Percentiles rank a stretch among this genome's conserved stretches.
phyloP scores from a whole-genome alignment of 371 early-diverging fungal species.

The Smittium mucronatum region DNA sequence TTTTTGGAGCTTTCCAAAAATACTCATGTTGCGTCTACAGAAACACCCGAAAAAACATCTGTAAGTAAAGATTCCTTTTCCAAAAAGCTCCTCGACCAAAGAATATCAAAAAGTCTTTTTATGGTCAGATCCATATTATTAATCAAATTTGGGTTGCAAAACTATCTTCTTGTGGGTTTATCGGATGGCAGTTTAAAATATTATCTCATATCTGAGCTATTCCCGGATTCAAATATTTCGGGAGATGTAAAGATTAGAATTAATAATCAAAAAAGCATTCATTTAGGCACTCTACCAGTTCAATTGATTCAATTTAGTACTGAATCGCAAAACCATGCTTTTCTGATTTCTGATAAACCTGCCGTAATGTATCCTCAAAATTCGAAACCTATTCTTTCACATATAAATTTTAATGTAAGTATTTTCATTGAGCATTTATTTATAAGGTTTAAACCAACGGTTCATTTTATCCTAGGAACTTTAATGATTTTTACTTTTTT shows the following conservation, averaged over 20 bases:
- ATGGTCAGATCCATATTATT: constrained; percentile 65
- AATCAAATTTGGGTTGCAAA: constrained; percentile 40
- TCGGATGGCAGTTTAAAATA: constrained; percentile 63
- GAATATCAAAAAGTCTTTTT: not conserved
- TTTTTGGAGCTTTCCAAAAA: too few relatives aligned
- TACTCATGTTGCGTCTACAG: not conserved
- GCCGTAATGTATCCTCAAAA: constrained; percentile 45
- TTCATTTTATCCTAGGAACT: too few relatives aligned
- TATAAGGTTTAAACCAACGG: too few relatives aligned
- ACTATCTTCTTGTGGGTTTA: constrained; percentile 57
- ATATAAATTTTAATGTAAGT: constrained; percentile 8
- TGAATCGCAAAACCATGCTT: constrained; percentile 43
- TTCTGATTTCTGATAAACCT: constrained; percentile 71
- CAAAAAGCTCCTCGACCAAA: not conserved
- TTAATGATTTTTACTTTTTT: too few relatives aligned
- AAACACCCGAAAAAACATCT: not conserved
- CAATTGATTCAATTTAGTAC: constrained; percentile 48
- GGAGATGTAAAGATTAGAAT: not conserved
- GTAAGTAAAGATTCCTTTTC: not conserved
- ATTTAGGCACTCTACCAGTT: constrained; percentile 63
- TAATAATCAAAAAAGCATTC: constrained; percentile 50
- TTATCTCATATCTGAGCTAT: not conserved
- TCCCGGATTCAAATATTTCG: not conserved
- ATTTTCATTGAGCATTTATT: too few relatives aligned
- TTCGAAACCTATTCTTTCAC: constrained; percentile 9